Evolutionary conservation across 2,329 filamentous ascomycete species (phyloP).

Genomic region (Talaromyces sp.): DNA sequence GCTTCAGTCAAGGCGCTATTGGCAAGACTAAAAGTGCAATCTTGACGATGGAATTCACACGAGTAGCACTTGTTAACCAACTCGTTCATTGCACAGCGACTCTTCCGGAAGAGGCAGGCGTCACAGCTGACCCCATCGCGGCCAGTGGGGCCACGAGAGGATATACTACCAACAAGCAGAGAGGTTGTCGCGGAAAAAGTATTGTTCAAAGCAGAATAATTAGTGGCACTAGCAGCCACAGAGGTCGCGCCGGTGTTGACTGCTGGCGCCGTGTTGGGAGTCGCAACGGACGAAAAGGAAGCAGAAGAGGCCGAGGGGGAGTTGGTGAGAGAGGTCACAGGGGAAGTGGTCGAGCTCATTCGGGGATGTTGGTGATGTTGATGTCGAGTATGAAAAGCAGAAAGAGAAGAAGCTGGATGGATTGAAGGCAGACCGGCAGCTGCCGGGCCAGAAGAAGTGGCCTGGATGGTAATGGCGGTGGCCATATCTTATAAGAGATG

Average conservation of each 20-base stretch:
- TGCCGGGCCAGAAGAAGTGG: constrained; percentile 29
- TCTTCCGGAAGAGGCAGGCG: constrained; percentile 43
- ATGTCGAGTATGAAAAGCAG: constrained; percentile 23
- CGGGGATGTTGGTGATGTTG: constrained; percentile 12
- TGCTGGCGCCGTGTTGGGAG: constrained; percentile 19
- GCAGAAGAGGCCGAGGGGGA: constrained; percentile 21
- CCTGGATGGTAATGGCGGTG: constrained; percentile 41
- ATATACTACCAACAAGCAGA: constrained; percentile 21
- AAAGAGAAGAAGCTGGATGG: constrained; percentile 24
- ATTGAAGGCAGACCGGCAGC: constrained; percentile 24
- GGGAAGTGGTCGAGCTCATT: constrained; percentile 27
- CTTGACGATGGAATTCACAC: constrained; percentile 45
- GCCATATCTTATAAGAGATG: constrained; percentile 28
- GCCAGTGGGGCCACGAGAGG: constrained; percentile 27
- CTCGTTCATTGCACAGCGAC: constrained; percentile 45
- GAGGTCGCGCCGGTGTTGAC: neutral
- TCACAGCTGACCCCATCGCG: constrained; percentile 42
- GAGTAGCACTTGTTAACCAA: constrained; percentile 44
- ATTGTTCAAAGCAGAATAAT: constrained; percentile 20
- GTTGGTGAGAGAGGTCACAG: constrained; percentile 24
- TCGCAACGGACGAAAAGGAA: constrained; percentile 23
- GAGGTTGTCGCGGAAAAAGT: neutral
- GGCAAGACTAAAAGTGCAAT: constrained; percentile 41
- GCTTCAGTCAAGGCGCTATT: constrained; percentile 20
- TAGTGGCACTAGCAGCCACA: constrained; percentile 23